Evolutionary conservation across 208 protist genomes (phyloP).

Genomic region (Trypanosoma brucei): DNA sequence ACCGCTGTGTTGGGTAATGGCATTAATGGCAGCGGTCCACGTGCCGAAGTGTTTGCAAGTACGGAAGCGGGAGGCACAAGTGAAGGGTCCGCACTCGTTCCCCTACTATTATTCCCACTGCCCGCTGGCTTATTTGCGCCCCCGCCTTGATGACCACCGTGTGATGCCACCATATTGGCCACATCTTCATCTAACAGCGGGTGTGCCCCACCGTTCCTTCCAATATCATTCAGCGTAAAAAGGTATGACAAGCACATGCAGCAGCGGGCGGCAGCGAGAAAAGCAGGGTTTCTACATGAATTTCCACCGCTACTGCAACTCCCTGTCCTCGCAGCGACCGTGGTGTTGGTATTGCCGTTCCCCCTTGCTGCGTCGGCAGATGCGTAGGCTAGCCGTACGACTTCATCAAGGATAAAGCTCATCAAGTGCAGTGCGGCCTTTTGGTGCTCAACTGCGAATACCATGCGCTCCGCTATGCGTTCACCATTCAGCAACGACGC

Average conservation of each 20-base stretch:
- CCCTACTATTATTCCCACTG: no score
- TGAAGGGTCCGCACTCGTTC: no score
- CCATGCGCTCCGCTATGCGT: slow-evolving; percentile 52
- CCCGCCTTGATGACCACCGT: no score
- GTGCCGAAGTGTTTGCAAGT: neutral
- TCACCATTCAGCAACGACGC: slow-evolving; percentile 19
- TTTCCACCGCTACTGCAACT: neutral
- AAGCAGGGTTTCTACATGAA: neutral
- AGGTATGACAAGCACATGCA: slow-evolving; percentile 22
- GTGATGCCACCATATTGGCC: neutral
- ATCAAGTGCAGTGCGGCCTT: slow-evolving; percentile 45
- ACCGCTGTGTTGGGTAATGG: neutral
- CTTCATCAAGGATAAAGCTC: slow-evolving; percentile 66
- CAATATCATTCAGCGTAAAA: slow-evolving; percentile 28
- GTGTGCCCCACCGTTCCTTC: slow-evolving; percentile 7
- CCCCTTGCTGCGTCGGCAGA: slow-evolving; percentile 13
- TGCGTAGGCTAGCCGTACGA: slow-evolving; percentile 50
- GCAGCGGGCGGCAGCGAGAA: slow-evolving; percentile 13
- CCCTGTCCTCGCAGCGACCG: neutral
- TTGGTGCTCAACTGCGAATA: slow-evolving; percentile 69
- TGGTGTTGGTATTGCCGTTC: neutral
- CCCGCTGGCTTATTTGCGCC: no score
- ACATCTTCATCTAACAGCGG: slow-evolving; percentile 16
- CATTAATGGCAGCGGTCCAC: neutral
- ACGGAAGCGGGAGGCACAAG: neutral